These are phyloP conservation scores for Coleophoma eucalyptorum DNA, from an alignment of 2,329 filamentous ascomycete genomes.

Conservation along the genomic window DNA sequence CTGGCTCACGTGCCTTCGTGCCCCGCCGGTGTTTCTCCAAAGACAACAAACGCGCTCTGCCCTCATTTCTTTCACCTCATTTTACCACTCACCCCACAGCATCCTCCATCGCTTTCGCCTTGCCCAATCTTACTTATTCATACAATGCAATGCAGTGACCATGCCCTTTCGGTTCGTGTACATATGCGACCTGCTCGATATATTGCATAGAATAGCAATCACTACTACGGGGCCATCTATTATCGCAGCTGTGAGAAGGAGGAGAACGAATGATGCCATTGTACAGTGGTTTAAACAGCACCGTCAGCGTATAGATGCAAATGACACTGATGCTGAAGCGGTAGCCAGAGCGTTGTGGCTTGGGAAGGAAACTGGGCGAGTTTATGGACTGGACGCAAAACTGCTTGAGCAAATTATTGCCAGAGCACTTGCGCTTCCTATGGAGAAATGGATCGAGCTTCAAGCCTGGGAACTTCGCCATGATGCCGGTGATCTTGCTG, in stretches of 20 bases:
- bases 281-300: conserved; percentile 67
- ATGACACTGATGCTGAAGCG: conserved; percentile 54
- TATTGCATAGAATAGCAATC: conserved; percentile 49
- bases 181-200: conserved; percentile 71
- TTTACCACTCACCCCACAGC: background rate
- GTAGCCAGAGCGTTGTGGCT: conserved; percentile 75
- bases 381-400: conserved; percentile 65
- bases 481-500: conserved; percentile 61
- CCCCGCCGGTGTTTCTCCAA: no score
- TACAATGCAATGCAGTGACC: conserved; percentile 5
- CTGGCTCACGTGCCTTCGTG: no score
- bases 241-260: conserved; percentile 35
- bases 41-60: no score
- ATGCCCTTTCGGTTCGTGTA: conserved; percentile 68
- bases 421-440: conserved; percentile 61
- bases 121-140: background rate
- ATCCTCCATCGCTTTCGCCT: background rate
- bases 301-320: conserved; percentile 50
- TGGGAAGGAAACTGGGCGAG: conserved; percentile 70
- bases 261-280: conserved; percentile 51
- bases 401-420: conserved; percentile 65
- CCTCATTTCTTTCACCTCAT: no score
- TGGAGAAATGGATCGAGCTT: conserved; percentile 57
- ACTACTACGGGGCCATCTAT: conserved; percentile 31
- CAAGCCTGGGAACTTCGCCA: conserved; percentile 52